Evolutionary conservation across 2,329 filamentous ascomycete species (phyloP), one percentile per base, ranked within the genome.

Genomic region (Cytospora paraplurivora): DNA sequence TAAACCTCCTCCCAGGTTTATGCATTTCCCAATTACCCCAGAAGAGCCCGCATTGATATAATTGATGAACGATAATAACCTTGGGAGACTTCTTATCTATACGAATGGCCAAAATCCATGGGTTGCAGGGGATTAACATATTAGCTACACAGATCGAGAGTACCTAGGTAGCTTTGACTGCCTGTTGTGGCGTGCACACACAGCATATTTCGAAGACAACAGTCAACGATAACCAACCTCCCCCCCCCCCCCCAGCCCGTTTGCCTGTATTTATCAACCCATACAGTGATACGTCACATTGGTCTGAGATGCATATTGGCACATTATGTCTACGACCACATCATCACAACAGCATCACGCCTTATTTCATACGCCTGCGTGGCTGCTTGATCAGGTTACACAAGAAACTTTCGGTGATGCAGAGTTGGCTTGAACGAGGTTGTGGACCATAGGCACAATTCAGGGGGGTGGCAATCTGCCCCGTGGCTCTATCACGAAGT

Each of bases 1-100:
- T 66, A 50, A 59, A 47, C 50, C 59, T 38, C 59, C 37, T 37
- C 55, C 55, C 44, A 37, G 41, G 35, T 34, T 38, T 50, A 21
- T 47, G 44, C n/a, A 47, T 47, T 47, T 10, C 21, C n/a, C n/a
- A 47, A 47, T 47, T 12, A 47, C 44, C 44, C 8, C 44, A n/a
- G 11, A 47, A 47, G n/a, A 1, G 10, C 21, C 44, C 44, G 12
- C n/a, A 10, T 47, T 47, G 44, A 21, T n/a, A 27, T 27, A 21
- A 47, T 47, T 19, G n/a, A 19, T 47, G 44, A 11, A 47, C 44
- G 8, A 21, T 19, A 47, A n/a, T 47, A 47, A n/a, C n/a, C 21
- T n/a, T 12, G n/a, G 44, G 44, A 47, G 44, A 17, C 7, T 4
- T 15, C 49, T 7, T 34, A 34, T 44, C 4, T 44, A 12, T 51